Evolutionary conservation across 2,329 filamentous ascomycete species (phyloP), one percentile per base, ranked within the genome.

Genomic region (Eutypa lata): DNA sequence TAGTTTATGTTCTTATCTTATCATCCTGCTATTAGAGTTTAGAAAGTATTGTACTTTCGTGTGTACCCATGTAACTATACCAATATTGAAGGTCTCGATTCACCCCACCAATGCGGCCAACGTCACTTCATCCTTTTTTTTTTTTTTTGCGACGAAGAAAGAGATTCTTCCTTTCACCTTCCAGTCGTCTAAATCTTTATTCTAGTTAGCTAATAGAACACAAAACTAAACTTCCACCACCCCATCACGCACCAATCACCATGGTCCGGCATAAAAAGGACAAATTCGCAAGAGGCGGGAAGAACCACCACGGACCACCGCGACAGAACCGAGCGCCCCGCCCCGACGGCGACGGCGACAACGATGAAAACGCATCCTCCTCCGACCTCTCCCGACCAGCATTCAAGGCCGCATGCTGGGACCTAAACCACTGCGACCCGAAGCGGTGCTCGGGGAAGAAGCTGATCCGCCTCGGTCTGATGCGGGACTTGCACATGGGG

Each of bases 211-310:
- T n/a, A n/a, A n/a, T n/a, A n/a, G n/a, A n/a, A n/a, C n/a, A n/a
- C n/a, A n/a, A n/a, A n/a, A n/a, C n/a, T n/a, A n/a, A n/a, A n/a
- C n/a, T n/a, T n/a, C n/a, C n/a, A n/a, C n/a, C n/a, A n/a, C n/a
- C n/a, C n/a, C n/a, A n/a, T n/a, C 38, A 14, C 42, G 3, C 21
- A 14, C 22, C 18, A 10, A 13, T 19, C 26, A 47, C 16, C 14
- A 97, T 96, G 92, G 91, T 97, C 51, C 90, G 93, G 55, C 93
- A 97, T 74, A 97, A 97, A 76, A 97, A 97, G 74, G 92, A 97
- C 73, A 81, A 81, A 62, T 84, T 86, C 68, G 80, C 80, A 61
- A 83, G 88, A 68, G 88, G 89, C 67, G 91, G 90, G 70, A 90
- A 89, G 72, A 82, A 81, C 64, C 80, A 78, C 77, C 79, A 56